Percentiles rank a stretch among this genome's conserved stretches.
Evolutionary conservation across 805 yeast species (phyloP).

Genomic region (Yarrowia hollandica): DNA sequence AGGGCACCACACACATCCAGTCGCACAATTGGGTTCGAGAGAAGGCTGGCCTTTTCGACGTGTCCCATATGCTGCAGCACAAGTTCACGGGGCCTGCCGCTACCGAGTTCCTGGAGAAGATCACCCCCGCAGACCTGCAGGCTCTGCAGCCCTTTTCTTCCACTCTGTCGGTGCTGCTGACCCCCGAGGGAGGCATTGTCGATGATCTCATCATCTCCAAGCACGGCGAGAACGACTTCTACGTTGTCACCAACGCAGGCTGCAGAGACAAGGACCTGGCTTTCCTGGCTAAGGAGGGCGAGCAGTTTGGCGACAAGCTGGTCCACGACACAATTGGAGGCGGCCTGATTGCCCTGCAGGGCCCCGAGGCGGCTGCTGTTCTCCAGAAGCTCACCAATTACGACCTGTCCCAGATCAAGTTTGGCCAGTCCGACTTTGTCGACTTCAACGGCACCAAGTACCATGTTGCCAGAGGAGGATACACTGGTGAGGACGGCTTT

Average conservation of each 20-base stretch:
- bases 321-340: conserved; percentile 51
- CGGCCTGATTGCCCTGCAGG: conserved; percentile 86
- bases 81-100: conserved; percentile 68
- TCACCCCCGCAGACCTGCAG: conserved; percentile 87
- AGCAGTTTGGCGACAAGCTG: conserved; percentile 42
- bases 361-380: conserved; percentile 75
- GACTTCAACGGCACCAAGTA: conserved; percentile 47
- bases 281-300: conserved; percentile 59
- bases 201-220: conserved; percentile 92
- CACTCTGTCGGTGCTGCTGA: conserved; percentile 73
- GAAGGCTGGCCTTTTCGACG: conserved; percentile 90
- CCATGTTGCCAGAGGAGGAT: conserved; percentile 92
- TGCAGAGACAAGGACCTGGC: conserved; percentile 77
- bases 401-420: conserved; percentile 61
- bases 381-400: conserved; percentile 62
- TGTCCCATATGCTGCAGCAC: conserved; percentile 97
- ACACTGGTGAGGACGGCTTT: conserved; percentile 98
- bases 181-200: conserved; percentile 79
- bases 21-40: conserved; percentile 93
- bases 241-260: conserved; percentile 95
- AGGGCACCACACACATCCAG: conserved; percentile 81
- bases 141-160: conserved; percentile 57
- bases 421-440: conserved; percentile 66
- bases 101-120: conserved; percentile 63
- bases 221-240: conserved; percentile 65